phyloP scores from a whole-genome alignment of 2,329 filamentous ascomycete genomes.

The Dryadomyces quercivorus region DNA sequence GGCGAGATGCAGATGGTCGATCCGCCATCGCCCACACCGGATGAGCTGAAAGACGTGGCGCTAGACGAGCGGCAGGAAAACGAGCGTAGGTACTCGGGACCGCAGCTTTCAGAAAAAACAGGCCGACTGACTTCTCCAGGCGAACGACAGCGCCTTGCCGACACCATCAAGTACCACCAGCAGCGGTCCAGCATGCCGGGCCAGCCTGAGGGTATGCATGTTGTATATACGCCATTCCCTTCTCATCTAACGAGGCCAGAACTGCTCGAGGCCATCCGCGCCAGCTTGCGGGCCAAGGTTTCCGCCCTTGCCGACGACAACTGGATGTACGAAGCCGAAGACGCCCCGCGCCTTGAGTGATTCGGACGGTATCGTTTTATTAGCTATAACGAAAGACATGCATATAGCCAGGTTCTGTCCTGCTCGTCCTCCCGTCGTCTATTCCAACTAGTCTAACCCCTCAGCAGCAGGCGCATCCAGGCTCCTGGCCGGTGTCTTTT shows the following conservation, averaged over 20 bases:
- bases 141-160: conserved; percentile 46
- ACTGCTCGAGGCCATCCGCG: conserved; percentile 55
- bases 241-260: conserved; percentile 29
- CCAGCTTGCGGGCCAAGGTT: conserved; percentile 61
- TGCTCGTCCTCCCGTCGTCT: not conserved
- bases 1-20: conserved; percentile 51
- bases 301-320: conserved; percentile 66
- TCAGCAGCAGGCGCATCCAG: conserved; percentile 41
- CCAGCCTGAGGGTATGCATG: conserved; percentile 50
- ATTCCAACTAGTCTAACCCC: conserved; percentile 38
- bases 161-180: conserved; percentile 49
- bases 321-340: conserved; percentile 80
- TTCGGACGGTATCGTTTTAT: too few species aligned
- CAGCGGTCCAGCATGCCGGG: conserved; percentile 42
- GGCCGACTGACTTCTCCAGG: conserved; percentile 22
- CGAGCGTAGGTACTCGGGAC: conserved; percentile 31
- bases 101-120: not conserved
- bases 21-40: conserved; percentile 37
- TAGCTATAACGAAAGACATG: not conserved
- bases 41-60: conserved; percentile 41
- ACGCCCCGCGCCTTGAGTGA: conserved; percentile 28
- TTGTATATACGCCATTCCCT: not conserved
- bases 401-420: not conserved
- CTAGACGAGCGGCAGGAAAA: conserved; percentile 45
- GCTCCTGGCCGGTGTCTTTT: conserved; percentile 23